phyloP scores from a whole-genome alignment of 257 asterid genomes.

The Jacaranda mimosifolia region DNA sequence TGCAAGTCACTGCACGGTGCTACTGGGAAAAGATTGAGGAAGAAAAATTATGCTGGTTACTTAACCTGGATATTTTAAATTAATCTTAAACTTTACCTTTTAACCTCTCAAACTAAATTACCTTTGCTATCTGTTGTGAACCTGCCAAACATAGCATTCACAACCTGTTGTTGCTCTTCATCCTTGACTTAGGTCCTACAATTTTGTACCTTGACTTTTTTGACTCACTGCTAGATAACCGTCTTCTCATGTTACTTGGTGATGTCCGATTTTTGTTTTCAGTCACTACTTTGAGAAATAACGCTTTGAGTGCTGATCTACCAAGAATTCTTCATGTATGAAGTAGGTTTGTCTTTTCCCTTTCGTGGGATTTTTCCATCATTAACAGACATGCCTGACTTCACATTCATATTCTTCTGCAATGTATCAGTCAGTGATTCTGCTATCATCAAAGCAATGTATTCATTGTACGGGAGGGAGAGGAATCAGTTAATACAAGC shows the following conservation, averaged over 20 bases:
- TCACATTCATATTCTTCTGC: background rate
- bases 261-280: background rate
- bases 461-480: background rate
- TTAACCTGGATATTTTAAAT: background rate
- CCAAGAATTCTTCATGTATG: background rate
- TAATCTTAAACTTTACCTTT: background rate
- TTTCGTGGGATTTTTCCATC: background rate
- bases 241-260: background rate
- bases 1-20: background rate
- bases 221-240: background rate
- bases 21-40: background rate
- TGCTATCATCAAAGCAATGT: background rate
- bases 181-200: background rate
- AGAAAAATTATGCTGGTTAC: background rate
- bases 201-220: background rate
- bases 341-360: background rate
- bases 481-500: background rate
- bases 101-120: background rate
- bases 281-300: background rate
- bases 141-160: conserved; percentile 9
- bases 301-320: background rate
- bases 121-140: conserved; percentile 2
- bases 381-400: background rate
- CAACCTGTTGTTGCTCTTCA: background rate
- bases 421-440: background rate